A percentile compares a stretch with the other conserved stretches of the same genome.
Evolutionary conservation across 768 basidiomycete genomes (phyloP).

Genomic region (Tricholoma sp.): DNA sequence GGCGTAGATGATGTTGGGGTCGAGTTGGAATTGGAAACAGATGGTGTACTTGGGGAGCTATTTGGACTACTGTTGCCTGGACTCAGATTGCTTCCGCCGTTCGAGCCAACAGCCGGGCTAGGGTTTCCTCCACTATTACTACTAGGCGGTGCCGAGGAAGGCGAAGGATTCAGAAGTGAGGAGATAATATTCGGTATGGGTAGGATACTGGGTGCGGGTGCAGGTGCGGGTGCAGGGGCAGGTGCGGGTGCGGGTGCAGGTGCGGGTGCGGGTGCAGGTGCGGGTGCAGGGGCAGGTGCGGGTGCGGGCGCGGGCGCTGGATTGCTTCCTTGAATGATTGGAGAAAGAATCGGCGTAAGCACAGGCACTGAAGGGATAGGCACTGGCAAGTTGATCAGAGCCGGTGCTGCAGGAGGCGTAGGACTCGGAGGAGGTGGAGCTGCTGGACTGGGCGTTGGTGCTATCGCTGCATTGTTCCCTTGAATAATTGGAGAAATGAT

Average conservation of each 20-base stretch:
- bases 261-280: too few species aligned
- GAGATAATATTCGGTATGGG: background rate
- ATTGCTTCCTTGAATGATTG: slow-evolving; percentile 27
- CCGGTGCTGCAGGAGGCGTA: slow-evolving; percentile 17
- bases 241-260: too few species aligned
- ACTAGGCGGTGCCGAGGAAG: slow-evolving; percentile 19
- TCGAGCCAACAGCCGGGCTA: background rate
- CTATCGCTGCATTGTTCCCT: too few species aligned
- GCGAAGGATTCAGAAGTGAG: too few species aligned
- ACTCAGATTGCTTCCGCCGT: slow-evolving; percentile 4
- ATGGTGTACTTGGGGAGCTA: background rate
- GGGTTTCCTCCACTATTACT: background rate
- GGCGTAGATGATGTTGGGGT: background rate
- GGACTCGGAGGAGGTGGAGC: too few species aligned
- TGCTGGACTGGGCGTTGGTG: too few species aligned
- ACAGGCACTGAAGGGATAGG: slow-evolving; percentile 38
- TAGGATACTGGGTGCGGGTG: too few species aligned
- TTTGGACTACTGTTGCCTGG: slow-evolving; percentile 1
- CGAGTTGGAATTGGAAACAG: slow-evolving; percentile 3
- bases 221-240: too few species aligned
- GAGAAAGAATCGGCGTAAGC: slow-evolving; percentile 28
- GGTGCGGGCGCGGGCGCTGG: background rate
- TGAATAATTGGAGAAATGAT: too few species aligned
- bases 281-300: too few species aligned
- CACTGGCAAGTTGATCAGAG: slow-evolving; percentile 32